These are phyloP conservation scores for Lolium rigidum DNA, from an alignment of 176 grass and related monocot species.

Conservation along the genomic window DNA sequence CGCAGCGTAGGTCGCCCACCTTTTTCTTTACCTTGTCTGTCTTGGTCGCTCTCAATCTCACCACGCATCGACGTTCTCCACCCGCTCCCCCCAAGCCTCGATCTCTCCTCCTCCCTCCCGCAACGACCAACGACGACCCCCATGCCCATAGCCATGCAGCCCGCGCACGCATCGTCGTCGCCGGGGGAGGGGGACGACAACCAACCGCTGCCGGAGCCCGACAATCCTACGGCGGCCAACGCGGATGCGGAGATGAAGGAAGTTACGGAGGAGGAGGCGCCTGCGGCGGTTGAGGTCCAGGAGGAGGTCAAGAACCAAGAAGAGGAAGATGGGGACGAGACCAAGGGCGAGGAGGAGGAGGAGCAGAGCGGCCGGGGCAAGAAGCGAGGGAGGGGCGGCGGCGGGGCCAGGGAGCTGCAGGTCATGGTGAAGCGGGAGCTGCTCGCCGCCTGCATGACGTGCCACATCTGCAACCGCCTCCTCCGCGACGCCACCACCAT, in stretches of 20 bases:
- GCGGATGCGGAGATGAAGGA: not conserved
- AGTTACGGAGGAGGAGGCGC: not conserved
- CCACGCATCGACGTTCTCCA: not conserved
- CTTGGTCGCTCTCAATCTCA: constrained; percentile 12
- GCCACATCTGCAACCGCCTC: constrained; percentile 71
- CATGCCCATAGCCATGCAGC: constrained; percentile 48
- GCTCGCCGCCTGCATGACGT: constrained; percentile 63
- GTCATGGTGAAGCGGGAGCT: constrained; percentile 72
- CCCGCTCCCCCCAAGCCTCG: not conserved
- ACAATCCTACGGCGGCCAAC: not conserved
- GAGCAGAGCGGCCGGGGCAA: not conserved
- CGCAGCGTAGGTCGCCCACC: not conserved
- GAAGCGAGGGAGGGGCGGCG: not conserved
- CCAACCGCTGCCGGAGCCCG: not conserved
- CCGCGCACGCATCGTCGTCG: constrained; percentile 8
- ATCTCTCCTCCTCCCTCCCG: constrained; percentile 17
- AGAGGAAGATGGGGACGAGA: not conserved
- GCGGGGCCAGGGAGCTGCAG: not conserved
- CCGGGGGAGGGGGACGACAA: not conserved
- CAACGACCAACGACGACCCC: constrained; percentile 40
- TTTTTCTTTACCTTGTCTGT: not conserved
- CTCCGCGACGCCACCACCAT: constrained; percentile 86
- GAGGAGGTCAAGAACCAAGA: not conserved
- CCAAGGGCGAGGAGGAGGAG: not conserved
- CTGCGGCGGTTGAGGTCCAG: not conserved